Evolutionary conservation across 2,329 filamentous ascomycete species (phyloP).

Genomic region (Microcyclospora pomicola): DNA sequence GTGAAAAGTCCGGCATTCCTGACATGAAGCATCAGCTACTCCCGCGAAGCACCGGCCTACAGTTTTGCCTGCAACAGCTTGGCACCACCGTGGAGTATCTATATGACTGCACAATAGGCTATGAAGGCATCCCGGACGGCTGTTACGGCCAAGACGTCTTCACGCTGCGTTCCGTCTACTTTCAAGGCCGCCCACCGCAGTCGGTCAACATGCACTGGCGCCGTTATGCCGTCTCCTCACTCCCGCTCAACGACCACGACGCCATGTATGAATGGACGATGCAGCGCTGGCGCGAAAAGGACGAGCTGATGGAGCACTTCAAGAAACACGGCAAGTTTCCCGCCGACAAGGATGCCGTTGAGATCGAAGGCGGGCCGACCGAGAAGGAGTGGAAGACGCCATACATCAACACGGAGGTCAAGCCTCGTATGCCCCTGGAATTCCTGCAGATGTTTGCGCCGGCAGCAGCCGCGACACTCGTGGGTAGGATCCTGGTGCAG

Average conservation of each 20-base stretch:
- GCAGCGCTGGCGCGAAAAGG: slow-evolving; percentile 82
- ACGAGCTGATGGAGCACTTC: slow-evolving; percentile 71
- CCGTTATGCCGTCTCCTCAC: slow-evolving; percentile 63
- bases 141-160: slow-evolving; percentile 79
- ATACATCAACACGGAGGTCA: slow-evolving; percentile 35
- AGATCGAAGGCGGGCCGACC: slow-evolving; percentile 16
- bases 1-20: slow-evolving; percentile 55
- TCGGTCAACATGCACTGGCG: slow-evolving; percentile 97
- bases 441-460: slow-evolving; percentile 33
- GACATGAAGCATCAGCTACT: slow-evolving; percentile 61
- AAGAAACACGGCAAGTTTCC: slow-evolving; percentile 65
- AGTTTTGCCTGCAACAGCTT: slow-evolving; percentile 65
- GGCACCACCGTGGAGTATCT: slow-evolving; percentile 63
- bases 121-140: slow-evolving; percentile 76
- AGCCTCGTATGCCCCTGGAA: slow-evolving; percentile 26
- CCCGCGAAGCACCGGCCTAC: slow-evolving; percentile 67
- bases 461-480: slow-evolving; percentile 21
- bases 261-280: slow-evolving; percentile 72
- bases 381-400: slow-evolving; percentile 25
- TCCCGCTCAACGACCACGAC: slow-evolving; percentile 60
- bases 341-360: slow-evolving; percentile 37
- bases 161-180: slow-evolving; percentile 71
- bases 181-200: slow-evolving; percentile 77
- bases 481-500: slow-evolving; percentile 21
- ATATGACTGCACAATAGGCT: slow-evolving; percentile 89